Evolutionary conservation across 495 filamentous ascomycete species (phyloP), one percentile per base, ranked within the genome.

Genomic region (Neurospora sp.): DNA sequence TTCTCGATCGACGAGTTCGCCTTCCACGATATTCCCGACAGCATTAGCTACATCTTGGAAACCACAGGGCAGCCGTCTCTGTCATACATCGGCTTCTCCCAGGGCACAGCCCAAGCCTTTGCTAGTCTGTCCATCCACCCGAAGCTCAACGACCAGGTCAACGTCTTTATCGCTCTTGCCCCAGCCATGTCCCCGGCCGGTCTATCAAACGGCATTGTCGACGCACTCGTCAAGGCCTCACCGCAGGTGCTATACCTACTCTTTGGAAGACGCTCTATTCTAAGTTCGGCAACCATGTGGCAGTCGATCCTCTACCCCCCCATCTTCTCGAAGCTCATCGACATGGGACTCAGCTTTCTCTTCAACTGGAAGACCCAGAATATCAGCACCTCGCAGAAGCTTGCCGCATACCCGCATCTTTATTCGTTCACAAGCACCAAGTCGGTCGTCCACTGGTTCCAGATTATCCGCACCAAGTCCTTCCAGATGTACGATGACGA

Each of bases 401-500:
- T 98, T 7, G 96, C 96, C 37, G 94, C 94, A n/a, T 99, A 99
- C 77, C 89, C 95, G 37, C 96, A 99, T 81, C 84, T 99, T 1
- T 99, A 96, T 79, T 97, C 94, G 3, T 98, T 94, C 79, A 97
- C 96, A 1, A 95, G 92, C 78, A 97, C 94, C 72, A 99, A 99
- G 78, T 92, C 90, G 16, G 93, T 97, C 9, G 96, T 99, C 0
- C 96, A 99, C 77, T 99, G 96, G 96, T 99, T 99, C 82, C 96
- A 99, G 78, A 97, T 99, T 76, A 98, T 99, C 75, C 90, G 96
- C 65, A 97, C 94, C 77, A 91, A 92, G 75, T 92, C 87, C 40
- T 99, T 99, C 79, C 96, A 98, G 81, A 98, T 99, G 91, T 98
- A 94, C 80, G 96, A 99, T 77, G 96, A 99, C 77, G 95, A 98